phyloP scores from a whole-genome alignment of 106 monocot genomes.

The Chionographis japonica region DNA sequence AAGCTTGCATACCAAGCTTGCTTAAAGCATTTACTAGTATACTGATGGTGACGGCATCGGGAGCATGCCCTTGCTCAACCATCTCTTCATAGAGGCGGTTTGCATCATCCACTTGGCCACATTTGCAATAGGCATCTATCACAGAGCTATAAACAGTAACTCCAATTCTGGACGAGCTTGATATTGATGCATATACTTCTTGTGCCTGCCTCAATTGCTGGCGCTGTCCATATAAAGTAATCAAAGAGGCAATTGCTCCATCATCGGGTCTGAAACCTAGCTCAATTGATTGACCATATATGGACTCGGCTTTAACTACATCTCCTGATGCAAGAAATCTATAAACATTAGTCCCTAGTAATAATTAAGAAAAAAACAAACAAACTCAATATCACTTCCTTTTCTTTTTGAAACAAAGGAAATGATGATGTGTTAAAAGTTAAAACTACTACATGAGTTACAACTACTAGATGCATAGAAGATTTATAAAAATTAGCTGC shows the following conservation, averaged over 20 bases:
- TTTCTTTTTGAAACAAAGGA: too few species aligned
- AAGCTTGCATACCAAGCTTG: conserved; percentile 47
- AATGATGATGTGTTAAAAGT: too few species aligned
- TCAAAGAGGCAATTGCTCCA: conserved; percentile 58
- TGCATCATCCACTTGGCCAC: conserved; percentile 63
- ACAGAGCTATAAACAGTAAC: conserved; percentile 51
- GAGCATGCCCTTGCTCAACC: conserved; percentile 35
- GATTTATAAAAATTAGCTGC: not conserved
- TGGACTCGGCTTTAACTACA: conserved; percentile 29
- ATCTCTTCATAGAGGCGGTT: conserved; percentile 38
- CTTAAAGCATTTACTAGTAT: conserved; percentile 68
- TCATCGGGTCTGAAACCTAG: conserved; percentile 57
- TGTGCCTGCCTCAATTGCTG: conserved; percentile 43
- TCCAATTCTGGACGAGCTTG: conserved; percentile 21
- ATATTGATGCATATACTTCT: conserved; percentile 38
- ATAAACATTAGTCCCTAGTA: not conserved
- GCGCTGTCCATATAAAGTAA: conserved; percentile 47
- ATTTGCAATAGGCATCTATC: conserved; percentile 65
- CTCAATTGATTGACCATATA: conserved; percentile 38
- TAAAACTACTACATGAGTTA: too few species aligned
- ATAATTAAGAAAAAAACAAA: not conserved
- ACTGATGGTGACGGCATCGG: conserved; percentile 62
- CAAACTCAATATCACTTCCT: not conserved
- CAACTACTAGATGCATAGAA: not conserved
- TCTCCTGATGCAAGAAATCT: conserved; percentile 43